Percentiles rank a stretch among this genome's conserved stretches.
Conservation (phyloP, 192 early-diverging fungal genomes). For the Umbelopsis sp. region DNA sequence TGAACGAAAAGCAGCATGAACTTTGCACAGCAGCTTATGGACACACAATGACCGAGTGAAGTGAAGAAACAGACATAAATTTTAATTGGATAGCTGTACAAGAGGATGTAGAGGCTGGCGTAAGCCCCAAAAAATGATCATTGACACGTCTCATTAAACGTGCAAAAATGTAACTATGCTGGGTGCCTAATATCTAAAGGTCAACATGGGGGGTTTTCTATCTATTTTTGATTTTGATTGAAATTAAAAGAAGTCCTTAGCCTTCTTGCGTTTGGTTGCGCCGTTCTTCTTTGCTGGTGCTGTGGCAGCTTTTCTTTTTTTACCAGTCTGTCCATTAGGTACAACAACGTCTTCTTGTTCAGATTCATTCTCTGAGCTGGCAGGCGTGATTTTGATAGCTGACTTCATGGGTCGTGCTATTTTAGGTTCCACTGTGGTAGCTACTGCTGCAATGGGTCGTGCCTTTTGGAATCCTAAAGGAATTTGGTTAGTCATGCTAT, state of each 20-base stretch:
- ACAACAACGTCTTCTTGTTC: neutral
- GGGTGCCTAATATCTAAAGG: too few species aligned
- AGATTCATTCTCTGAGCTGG: too few species aligned
- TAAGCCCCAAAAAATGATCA: too few species aligned
- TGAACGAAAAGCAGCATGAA: too few species aligned
- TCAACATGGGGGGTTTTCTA: too few species aligned
- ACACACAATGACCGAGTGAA: too few species aligned
- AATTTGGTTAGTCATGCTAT: neutral
- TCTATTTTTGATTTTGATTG: too few species aligned
- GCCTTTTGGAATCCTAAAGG: slow-evolving; percentile 1
- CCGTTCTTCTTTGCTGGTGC: neutral
- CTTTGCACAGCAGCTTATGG: too few species aligned
- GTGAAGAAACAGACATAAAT: neutral
- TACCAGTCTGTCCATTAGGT: neutral
- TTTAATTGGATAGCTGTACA: neutral
- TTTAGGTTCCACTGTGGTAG: neutral
- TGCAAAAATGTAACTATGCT: too few species aligned
- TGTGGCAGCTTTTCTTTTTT: neutral
- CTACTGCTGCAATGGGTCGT: slow-evolving; percentile 11
- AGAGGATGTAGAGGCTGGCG: neutral
- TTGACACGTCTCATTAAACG: too few species aligned
- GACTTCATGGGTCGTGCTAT: slow-evolving; percentile 1
- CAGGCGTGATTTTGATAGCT: neutral
- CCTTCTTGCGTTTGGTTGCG: slow-evolving; percentile 10
- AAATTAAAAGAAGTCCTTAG: slow-evolving; percentile 1